Evolutionary conservation across 495 filamentous ascomycete species (phyloP).

Genomic region (Glonium stellatum): DNA sequence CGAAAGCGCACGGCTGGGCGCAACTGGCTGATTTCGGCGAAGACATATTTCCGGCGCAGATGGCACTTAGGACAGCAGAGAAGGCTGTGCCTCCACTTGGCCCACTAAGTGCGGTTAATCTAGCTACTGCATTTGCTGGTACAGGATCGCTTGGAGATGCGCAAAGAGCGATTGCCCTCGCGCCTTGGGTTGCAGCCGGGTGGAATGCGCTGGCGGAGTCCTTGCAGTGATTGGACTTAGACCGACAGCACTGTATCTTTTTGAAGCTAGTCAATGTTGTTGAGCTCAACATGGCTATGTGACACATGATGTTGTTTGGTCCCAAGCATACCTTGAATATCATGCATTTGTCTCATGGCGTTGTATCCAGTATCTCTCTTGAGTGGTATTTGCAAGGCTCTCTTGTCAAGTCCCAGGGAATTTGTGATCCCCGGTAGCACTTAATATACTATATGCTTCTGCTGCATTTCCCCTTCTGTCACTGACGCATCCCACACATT

Average conservation of each 20-base stretch:
- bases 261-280: too few species aligned
- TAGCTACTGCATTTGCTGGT: conserved; percentile 71
- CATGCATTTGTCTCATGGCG: too few species aligned
- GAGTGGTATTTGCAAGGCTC: too few species aligned
- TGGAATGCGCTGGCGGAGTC: conserved; percentile 49
- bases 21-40: conserved; percentile 49
- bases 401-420: too few species aligned
- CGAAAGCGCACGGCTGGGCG: conserved; percentile 69
- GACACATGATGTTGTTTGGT: too few species aligned
- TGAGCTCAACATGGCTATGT: too few species aligned
- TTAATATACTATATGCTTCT: too few species aligned
- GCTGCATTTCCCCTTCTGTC: too few species aligned
- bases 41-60: conserved; percentile 59
- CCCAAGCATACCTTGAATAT: too few species aligned
- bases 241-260: background rate
- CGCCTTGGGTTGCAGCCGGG: conserved; percentile 65
- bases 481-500: too few species aligned
- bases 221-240: background rate
- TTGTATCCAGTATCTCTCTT: too few species aligned
- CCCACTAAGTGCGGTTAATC: conserved; percentile 56
- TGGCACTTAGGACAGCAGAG: conserved; percentile 73
- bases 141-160: conserved; percentile 64
- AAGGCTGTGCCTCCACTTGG: conserved; percentile 65
- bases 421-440: too few species aligned
- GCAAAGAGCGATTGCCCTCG: conserved; percentile 68